phyloP scores from a whole-genome alignment of 169 alveolate species.

The Prorocentrum cordatum region DNA sequence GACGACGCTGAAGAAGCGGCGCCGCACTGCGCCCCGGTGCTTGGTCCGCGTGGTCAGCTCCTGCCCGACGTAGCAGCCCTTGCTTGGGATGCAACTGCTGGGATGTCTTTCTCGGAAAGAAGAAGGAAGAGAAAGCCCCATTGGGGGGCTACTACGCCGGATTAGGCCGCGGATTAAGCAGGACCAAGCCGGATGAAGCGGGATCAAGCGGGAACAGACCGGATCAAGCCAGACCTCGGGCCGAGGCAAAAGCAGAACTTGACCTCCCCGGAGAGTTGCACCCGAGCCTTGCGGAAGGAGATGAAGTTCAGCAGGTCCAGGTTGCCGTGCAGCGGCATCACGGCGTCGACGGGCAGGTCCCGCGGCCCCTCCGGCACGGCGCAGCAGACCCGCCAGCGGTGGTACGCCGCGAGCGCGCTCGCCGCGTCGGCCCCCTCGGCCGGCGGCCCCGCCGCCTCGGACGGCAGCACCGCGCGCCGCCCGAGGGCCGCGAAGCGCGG shows the following conservation, averaged over 20 bases:
- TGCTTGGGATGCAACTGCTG: background rate
- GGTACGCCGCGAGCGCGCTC: background rate
- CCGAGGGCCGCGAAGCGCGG: slow-evolving; percentile 28
- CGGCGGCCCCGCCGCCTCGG: background rate
- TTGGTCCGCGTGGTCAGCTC: slow-evolving; percentile 58
- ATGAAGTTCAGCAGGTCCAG: slow-evolving; percentile 33
- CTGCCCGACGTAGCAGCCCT: slow-evolving; percentile 63
- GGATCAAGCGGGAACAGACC: no score
- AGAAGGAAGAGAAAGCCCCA: no score
- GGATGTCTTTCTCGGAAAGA: no score
- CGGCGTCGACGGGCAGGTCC: slow-evolving; percentile 24
- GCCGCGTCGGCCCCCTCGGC: background rate
- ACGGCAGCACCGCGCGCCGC: slow-evolving; percentile 16
- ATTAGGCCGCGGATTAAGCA: no score
- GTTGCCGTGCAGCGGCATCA: slow-evolving; percentile 45
- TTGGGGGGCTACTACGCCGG: no score
- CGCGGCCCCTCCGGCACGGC: slow-evolving; percentile 49
- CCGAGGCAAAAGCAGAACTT: no score
- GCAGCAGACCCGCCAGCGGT: slow-evolving; percentile 56
- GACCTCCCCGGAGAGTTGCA: no score
- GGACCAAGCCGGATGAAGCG: no score
- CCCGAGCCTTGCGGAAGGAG: slow-evolving; percentile 1
- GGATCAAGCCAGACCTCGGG: no score
- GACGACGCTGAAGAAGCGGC: slow-evolving; percentile 25
- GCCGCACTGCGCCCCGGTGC: slow-evolving; percentile 55